Evolutionary conservation across 352 stramenopile species (phyloP).

Genomic region (Phytophthora quininea): DNA sequence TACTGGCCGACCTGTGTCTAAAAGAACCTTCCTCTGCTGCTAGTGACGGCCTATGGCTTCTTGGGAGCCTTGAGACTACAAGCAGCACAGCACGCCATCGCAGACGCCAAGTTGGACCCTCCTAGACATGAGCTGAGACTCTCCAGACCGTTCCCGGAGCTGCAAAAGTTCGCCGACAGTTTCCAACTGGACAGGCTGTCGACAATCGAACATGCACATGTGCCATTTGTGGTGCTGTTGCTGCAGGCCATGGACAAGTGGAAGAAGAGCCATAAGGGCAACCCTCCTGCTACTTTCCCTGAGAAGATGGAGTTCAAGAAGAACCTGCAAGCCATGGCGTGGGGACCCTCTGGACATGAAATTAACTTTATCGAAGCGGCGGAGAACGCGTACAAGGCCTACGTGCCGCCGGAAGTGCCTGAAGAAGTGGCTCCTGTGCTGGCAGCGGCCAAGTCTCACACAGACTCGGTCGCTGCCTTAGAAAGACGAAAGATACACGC

Average conservation of each 20-base stretch:
- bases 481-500: conserved; percentile 46
- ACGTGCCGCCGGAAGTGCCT: conserved; percentile 79
- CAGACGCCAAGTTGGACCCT: conserved; percentile 91
- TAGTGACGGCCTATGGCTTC: conserved; percentile 91
- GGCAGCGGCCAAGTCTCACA: conserved; percentile 33
- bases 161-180: conserved; percentile 57
- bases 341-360: conserved; percentile 74
- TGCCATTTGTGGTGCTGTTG: conserved; percentile 95
- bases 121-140: conserved; percentile 91
- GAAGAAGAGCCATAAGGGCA: conserved; percentile 48
- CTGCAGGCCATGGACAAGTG: conserved; percentile 70
- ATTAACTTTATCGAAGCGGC: conserved; percentile 97
- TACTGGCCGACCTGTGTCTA: conserved; percentile 77
- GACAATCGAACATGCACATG: conserved; percentile 89
- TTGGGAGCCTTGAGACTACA: conserved; percentile 93
- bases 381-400: conserved; percentile 93
- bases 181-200: conserved; percentile 78
- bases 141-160: conserved; percentile 66
- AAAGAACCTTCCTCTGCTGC: conserved; percentile 82
- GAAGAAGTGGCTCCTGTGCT: conserved; percentile 82
- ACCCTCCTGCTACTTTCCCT: conserved; percentile 69
- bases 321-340: conserved; percentile 63
- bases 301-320: conserved; percentile 94
- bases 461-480: conserved; percentile 26
- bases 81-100: conserved; percentile 78